These are phyloP conservation scores for Eleusine indica DNA, from an alignment of 176 grass and related monocot species.

Conservation along the genomic window DNA sequence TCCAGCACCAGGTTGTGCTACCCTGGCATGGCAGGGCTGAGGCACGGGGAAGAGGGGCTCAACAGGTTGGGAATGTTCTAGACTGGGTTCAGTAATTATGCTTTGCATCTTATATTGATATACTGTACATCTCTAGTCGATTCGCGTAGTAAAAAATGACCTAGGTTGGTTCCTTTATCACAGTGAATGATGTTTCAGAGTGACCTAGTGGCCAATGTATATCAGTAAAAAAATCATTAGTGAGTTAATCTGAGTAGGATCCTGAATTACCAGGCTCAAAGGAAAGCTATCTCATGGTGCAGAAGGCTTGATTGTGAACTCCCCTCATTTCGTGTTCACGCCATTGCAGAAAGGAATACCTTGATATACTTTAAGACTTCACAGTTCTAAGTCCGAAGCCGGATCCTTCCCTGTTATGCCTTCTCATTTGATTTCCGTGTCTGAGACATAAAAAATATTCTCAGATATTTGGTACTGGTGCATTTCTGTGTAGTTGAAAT, in stretches of 20 bases:
- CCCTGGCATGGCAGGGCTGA: conserved; percentile 10
- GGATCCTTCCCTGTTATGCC: background rate
- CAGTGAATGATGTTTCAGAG: background rate
- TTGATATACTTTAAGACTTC: background rate
- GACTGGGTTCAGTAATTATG: background rate
- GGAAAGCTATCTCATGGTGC: background rate
- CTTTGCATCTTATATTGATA: background rate
- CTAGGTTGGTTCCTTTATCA: conserved; percentile 19
- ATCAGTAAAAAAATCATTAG: background rate
- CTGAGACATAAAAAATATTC: background rate
- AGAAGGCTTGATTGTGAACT: background rate
- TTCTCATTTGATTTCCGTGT: background rate
- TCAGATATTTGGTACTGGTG: background rate
- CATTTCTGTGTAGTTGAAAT: conserved; percentile 14
- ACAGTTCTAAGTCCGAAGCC: background rate
- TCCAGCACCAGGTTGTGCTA: background rate
- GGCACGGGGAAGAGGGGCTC: background rate
- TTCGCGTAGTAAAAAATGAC: background rate
- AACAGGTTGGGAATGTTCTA: background rate
- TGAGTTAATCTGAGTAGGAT: background rate
- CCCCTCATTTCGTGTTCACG: background rate
- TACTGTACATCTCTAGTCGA: background rate
- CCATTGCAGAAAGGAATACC: background rate
- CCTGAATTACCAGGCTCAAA: background rate
- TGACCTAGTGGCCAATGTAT: background rate